Base-by-base conservation (phyloP, 2,329 filamentous ascomycete genomes). In the Fusarium concolor region DNA sequence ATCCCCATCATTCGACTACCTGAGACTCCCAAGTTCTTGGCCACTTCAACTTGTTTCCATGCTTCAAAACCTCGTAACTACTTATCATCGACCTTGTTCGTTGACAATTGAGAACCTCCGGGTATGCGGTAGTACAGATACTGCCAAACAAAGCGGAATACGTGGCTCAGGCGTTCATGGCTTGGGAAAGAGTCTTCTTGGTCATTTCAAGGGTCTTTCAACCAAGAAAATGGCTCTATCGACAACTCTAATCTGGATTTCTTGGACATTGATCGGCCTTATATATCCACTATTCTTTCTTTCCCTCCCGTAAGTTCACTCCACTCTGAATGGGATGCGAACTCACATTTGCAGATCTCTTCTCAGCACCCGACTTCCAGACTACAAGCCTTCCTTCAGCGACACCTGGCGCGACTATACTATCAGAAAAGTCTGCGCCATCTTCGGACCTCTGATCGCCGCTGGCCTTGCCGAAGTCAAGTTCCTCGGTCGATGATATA, bases 231-330 rank as follows among this genome's bases (percentile, higher is more conserved):
- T 50, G 0, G 46, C 46, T n/a, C 22, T 50, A 1, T 60, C n/a
- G 8, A 56, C 53, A 18, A 35, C 22, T 2, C 26, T 60, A 6
- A 50, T 50, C 10, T 50, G 22, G 46, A 1, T 50, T 0, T 60
- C 52, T 6, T 60, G 57, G 53, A 42, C 86, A 0, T 74, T 91
- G 3, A 90, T 92, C 35, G 90, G 90, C 10, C 83, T 93, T 0
- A 90, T 89, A 1, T 93, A 92, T 70, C 91, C 91, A 0, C 81
- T 94, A 4, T 24, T 24, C 22, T 0, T 94, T 91, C 77, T 91
- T 92, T 94, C 93, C 74, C 79, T 93, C 2, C 87, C 87, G 80
- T 84, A 75, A 65, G 80, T 77, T 11, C 28, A 29, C 5, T 10
- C 8, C 8, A 10, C 5, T 29, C 8, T 4, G 22, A 24, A 24